Conservation (phyloP, 331 rosid genomes). For the Cucumis variabilis region DNA sequence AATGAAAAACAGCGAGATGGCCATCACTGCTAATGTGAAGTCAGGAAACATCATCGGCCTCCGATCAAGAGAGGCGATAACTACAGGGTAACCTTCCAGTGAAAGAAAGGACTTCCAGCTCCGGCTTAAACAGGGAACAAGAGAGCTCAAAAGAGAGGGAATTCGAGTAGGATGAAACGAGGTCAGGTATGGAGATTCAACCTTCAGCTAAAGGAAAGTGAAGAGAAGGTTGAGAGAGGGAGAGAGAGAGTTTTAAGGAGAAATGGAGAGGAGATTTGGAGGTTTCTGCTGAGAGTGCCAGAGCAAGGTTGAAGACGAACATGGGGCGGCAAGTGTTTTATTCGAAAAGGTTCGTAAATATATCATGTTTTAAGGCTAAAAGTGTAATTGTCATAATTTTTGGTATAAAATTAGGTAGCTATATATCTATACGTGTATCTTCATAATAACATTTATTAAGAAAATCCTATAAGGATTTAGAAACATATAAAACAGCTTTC, state of each 20-base stretch:
- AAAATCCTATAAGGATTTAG: too few relatives aligned
- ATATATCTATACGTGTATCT: too few relatives aligned
- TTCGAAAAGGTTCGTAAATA: slow-evolving; percentile 4
- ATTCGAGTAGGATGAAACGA: background rate
- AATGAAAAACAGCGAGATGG: background rate
- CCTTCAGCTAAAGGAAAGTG: background rate
- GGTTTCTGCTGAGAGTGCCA: slow-evolving; percentile 6
- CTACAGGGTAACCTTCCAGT: background rate
- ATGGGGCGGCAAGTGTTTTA: slow-evolving; percentile 25
- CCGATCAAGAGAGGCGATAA: background rate
- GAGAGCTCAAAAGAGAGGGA: background rate
- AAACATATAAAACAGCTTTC: too few relatives aligned
- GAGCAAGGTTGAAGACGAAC: slow-evolving; percentile 10
- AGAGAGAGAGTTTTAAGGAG: background rate
- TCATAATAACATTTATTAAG: too few relatives aligned
- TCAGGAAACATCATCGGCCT: background rate
- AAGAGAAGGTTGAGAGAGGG: background rate
- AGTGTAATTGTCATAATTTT: background rate
- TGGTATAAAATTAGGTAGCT: too few relatives aligned
- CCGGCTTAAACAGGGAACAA: slow-evolving; percentile 2
- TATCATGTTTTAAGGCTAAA: background rate
- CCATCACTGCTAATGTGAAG: background rate
- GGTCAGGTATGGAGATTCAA: background rate
- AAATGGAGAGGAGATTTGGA: background rate
- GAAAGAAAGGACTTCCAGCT: slow-evolving; percentile 11